phyloP scores from a whole-genome alignment of 2,329 filamentous ascomycete species.

The Dactylellina leptospora region DNA sequence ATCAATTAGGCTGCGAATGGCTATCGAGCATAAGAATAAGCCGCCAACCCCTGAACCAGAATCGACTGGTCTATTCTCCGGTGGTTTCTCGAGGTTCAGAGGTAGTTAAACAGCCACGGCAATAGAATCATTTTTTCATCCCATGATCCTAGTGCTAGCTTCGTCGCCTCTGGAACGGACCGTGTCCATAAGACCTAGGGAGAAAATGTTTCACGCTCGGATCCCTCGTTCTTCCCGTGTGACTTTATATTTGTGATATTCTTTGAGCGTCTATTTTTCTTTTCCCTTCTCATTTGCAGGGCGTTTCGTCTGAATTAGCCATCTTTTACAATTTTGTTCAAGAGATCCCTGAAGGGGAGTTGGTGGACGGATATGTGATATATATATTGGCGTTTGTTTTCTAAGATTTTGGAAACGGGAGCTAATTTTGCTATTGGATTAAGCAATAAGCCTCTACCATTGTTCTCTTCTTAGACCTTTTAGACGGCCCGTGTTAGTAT shows the following conservation, averaged over 20 bases:
- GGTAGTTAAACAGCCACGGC: conserved; percentile 4
- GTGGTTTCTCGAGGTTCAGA: conserved; percentile 48
- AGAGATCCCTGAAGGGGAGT: not conserved
- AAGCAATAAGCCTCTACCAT: not conserved
- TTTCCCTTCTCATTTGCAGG: conserved; percentile 26
- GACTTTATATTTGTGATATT: conserved; percentile 18
- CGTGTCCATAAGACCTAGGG: conserved; percentile 52
- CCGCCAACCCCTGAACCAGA: conserved; percentile 37
- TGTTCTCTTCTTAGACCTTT: not conserved
- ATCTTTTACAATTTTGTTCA: conserved; percentile 1
- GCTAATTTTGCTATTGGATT: conserved; percentile 43
- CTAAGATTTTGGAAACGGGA: too few relatives aligned
- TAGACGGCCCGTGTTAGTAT: not conserved
- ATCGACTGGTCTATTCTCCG: conserved; percentile 26
- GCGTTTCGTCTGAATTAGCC: conserved; percentile 22
- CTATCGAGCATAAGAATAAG: conserved; percentile 33
- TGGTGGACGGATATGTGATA: conserved; percentile 4
- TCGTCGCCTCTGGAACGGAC: conserved; percentile 47
- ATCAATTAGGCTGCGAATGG: conserved; percentile 40
- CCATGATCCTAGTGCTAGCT: conserved; percentile 13
- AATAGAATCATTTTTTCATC: not conserved
- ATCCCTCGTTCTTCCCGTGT: conserved; percentile 30
- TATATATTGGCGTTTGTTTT: conserved; percentile 30
- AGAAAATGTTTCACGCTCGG: conserved; percentile 50
- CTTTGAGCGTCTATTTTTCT: not conserved